A percentile compares a stretch with the other conserved stretches of the same genome.
Conservation (phyloP, 2,329 filamentous ascomycete genomes). For the Colletotrichum sp. region DNA sequence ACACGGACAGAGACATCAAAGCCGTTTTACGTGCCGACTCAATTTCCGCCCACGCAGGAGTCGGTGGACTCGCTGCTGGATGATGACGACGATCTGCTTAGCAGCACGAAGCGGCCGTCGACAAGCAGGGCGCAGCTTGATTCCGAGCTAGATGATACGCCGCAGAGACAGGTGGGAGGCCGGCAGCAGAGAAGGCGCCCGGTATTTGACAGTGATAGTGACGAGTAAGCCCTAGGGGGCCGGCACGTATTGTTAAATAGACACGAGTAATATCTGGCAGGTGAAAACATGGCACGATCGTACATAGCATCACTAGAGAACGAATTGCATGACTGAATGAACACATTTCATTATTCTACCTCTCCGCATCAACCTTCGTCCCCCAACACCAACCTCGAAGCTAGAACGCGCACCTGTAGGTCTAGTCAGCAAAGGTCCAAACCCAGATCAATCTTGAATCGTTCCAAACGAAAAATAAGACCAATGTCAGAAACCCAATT, state of each 20-base stretch:
- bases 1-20: constrained; percentile 27
- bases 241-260: neutral
- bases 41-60: constrained; percentile 45
- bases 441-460: neutral
- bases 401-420: neutral
- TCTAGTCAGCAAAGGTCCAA: neutral
- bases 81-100: neutral
- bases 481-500: constrained; percentile 48
- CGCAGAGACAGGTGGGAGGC: neutral
- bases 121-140: neutral
- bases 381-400: neutral
- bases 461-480: neutral
- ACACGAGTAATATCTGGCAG: neutral
- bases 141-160: constrained; percentile 3
- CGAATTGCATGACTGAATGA: constrained; percentile 10
- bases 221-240: neutral
- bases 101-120: neutral
- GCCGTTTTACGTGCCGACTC: constrained; percentile 43
- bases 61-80: constrained; percentile 29
- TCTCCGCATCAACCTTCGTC: too few species aligned
- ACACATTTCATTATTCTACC: neutral
- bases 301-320: neutral
- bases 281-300: neutral
- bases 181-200: constrained; percentile 12
- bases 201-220: constrained; percentile 29